phyloP scores from a whole-genome alignment of 352 stramenopile genomes.

The Phytophthora fragariaefolia region DNA sequence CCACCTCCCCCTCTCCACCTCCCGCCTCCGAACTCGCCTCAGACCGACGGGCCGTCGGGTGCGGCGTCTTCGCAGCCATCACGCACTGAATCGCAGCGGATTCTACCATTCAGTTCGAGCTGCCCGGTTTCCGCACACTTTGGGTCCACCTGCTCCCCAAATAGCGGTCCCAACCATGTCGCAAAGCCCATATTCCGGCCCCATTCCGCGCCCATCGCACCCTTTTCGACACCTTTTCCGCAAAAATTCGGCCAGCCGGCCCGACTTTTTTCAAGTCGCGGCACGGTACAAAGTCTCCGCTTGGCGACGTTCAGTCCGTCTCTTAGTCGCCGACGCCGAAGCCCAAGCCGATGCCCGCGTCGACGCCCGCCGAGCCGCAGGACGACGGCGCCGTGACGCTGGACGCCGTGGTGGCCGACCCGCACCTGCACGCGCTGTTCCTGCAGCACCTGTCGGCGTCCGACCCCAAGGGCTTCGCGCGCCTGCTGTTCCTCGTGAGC shows the following conservation, averaged over 20 bases:
- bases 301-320: conserved; percentile 22
- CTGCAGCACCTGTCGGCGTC: conserved; percentile 74
- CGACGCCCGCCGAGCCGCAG: not conserved
- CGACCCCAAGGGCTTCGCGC: conserved; percentile 79
- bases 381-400: conserved; percentile 52
- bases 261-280: conserved; percentile 25
- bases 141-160: no score
- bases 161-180: no score
- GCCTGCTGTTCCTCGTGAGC: conserved; percentile 86
- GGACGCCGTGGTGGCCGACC: conserved; percentile 74
- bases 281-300: conserved; percentile 7
- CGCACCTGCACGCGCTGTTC: conserved; percentile 82
- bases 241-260: conserved; percentile 19
- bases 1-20: not conserved
- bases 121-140: not conserved
- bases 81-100: no score
- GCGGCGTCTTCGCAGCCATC: not conserved
- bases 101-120: not conserved
- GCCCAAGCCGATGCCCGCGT: conserved; percentile 12
- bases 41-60: no score
- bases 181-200: no score
- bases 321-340: conserved; percentile 12
- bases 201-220: no score
- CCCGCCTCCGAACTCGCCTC: not conserved
- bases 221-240: no score